These are phyloP conservation scores for Rhododendron vialii DNA, from an alignment of 148 eudicot genomes.

Conservation along the genomic window DNA sequence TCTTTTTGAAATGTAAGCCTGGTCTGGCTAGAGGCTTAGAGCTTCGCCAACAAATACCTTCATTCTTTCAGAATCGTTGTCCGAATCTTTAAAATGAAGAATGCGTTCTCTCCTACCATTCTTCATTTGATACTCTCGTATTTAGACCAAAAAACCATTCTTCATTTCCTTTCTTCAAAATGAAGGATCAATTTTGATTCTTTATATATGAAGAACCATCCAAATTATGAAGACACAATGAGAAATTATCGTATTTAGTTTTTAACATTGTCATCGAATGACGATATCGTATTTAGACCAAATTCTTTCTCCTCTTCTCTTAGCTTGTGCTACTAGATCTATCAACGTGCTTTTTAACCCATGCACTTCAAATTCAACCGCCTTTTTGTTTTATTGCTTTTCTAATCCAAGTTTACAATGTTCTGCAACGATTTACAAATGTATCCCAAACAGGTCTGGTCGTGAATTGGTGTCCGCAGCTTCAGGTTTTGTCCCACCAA, in stretches of 20 bases:
- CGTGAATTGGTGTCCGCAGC: conserved; percentile 16
- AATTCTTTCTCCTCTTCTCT: background rate
- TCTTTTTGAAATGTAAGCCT: background rate
- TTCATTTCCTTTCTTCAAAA: background rate
- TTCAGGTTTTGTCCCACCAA: conserved; percentile 6
- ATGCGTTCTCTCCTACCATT: background rate
- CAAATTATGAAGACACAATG: background rate
- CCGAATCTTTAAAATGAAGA: background rate
- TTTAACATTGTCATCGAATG: background rate
- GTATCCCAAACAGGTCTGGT: background rate
- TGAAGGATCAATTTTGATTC: background rate
- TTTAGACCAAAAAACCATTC: background rate
- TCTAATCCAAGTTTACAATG: background rate
- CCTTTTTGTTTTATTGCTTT: background rate
- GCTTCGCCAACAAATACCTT: background rate
- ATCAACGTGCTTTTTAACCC: background rate
- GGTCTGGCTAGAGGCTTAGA: background rate
- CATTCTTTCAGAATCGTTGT: too few relatives aligned
- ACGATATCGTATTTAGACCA: background rate
- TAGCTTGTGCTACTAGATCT: background rate
- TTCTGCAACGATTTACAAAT: background rate
- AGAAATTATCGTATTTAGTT: background rate
- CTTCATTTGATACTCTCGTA: background rate
- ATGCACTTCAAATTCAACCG: background rate
- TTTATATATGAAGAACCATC: background rate